Percentiles rank a stretch among this genome's conserved stretches.
Evolutionary conservation across 305 asterid genomes (phyloP).

Genomic region (Ajuga reptans): DNA sequence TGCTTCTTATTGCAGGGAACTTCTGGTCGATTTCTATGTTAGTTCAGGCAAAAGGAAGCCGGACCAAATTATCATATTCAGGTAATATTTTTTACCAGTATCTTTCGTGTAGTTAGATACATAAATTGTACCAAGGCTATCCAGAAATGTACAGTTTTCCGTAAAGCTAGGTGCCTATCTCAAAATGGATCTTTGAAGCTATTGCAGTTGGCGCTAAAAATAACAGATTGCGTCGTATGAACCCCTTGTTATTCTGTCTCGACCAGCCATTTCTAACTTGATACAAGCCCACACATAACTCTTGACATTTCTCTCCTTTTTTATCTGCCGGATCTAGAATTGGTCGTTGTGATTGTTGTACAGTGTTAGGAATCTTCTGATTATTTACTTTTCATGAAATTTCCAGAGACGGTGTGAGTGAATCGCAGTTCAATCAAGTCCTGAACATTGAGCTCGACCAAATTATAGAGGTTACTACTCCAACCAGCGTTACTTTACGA

Average conservation of each 20-base stretch:
- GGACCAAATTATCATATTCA: conserved; percentile 55
- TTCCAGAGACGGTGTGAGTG: conserved; percentile 90
- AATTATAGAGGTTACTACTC: conserved; percentile 58
- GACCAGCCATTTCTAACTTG: neutral
- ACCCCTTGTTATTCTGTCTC: neutral
- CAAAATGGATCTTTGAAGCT: neutral
- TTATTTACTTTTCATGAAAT: neutral
- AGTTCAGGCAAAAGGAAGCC: conserved; percentile 55
- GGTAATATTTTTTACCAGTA: conserved; percentile 23
- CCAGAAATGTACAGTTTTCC: neutral
- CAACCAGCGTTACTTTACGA: neutral
- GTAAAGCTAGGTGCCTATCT: neutral
- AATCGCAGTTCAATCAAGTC: conserved; percentile 87
- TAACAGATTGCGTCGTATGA: neutral
- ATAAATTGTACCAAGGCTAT: neutral
- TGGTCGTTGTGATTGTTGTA: neutral
- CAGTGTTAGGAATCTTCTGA: neutral
- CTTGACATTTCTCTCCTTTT: neutral
- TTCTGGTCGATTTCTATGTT: conserved; percentile 44
- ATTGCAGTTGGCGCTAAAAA: neutral
- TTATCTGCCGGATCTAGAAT: neutral
- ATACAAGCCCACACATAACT: neutral
- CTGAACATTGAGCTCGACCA: conserved; percentile 73
- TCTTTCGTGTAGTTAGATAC: neutral
- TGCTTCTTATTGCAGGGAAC: conserved; percentile 40